Conservation (phyloP, 2,329 filamentous ascomycete species). For the Pezicula carpinea region DNA sequence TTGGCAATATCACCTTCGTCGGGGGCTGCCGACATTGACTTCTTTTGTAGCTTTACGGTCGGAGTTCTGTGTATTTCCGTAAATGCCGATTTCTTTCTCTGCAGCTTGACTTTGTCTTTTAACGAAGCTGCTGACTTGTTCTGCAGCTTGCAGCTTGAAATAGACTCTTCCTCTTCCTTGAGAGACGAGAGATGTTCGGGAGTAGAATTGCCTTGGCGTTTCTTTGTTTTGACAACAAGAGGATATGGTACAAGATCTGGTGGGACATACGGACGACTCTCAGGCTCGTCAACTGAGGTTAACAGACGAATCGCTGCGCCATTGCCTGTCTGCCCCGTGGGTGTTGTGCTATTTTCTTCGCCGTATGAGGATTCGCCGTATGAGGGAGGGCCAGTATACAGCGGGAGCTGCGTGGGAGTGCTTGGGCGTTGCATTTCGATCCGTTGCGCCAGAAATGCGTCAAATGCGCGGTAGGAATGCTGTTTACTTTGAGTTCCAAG, state of each 20-base stretch:
- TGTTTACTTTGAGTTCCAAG: slow-evolving; percentile 13
- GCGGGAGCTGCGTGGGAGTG: slow-evolving; percentile 48
- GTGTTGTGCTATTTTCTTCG: slow-evolving; percentile 42
- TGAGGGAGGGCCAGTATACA: slow-evolving; percentile 48
- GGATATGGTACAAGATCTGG: slow-evolving; percentile 18
- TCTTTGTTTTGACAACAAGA: slow-evolving; percentile 20
- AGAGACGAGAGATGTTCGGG: slow-evolving; percentile 33
- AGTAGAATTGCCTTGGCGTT: slow-evolving; percentile 26
- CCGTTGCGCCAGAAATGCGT: slow-evolving; percentile 14
- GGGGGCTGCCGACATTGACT: slow-evolving; percentile 14
- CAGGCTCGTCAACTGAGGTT: slow-evolving; percentile 56
- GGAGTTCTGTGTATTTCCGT: slow-evolving; percentile 24
- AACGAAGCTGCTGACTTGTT: slow-evolving; percentile 31
- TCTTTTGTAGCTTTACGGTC: slow-evolving; percentile 26
- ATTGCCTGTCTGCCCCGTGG: slow-evolving; percentile 38
- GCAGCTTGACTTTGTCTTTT: too few species aligned
- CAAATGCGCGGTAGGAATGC: slow-evolving; percentile 1
- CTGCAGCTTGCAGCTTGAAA: slow-evolving; percentile 25
- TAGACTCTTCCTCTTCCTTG: slow-evolving; percentile 34
- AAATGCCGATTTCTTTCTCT: not conserved
- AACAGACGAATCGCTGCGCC: slow-evolving; percentile 54
- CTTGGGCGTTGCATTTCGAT: slow-evolving; percentile 35
- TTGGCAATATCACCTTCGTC: slow-evolving; percentile 30
- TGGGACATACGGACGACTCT: slow-evolving; percentile 50
- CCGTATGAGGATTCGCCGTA: slow-evolving; percentile 47